Percentiles rank a stretch among this genome's conserved stretches.
Evolutionary conservation across 108 stramenopile genomes (phyloP).

Genomic region (Cyclotella baltica): DNA sequence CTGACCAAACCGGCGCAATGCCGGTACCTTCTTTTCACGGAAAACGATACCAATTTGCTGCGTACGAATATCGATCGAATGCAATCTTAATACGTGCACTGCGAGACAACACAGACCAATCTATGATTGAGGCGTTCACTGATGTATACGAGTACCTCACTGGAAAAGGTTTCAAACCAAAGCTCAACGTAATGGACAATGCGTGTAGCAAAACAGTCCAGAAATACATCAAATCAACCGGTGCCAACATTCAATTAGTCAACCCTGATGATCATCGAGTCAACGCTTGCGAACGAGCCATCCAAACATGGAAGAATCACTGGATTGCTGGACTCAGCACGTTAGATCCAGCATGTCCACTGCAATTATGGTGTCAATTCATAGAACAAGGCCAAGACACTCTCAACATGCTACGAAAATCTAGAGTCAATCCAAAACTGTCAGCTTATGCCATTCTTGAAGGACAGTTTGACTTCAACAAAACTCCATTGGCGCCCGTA

Average conservation of each 20-base stretch:
- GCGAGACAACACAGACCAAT: not conserved
- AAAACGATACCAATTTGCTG: too few relatives aligned
- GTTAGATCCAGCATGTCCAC: conserved; percentile 36
- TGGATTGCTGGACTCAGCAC: too few relatives aligned
- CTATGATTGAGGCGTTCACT: not conserved
- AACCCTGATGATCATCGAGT: too few relatives aligned
- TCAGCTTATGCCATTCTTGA: too few relatives aligned
- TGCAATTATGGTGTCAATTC: conserved; percentile 40
- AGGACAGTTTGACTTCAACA: too few relatives aligned
- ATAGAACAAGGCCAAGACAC: too few relatives aligned
- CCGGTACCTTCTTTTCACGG: not conserved
- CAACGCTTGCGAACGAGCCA: too few relatives aligned
- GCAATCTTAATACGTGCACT: conserved; percentile 5
- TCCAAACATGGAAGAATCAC: conserved; percentile 29
- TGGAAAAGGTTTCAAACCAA: not conserved
- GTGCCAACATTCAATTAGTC: too few relatives aligned
- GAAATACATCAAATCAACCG: conserved; percentile 2
- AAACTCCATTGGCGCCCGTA: too few relatives aligned
- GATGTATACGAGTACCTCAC: too few relatives aligned
- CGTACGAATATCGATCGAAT: not conserved
- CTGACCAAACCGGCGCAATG: not conserved
- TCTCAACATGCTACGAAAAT: too few relatives aligned
- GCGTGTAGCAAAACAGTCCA: not conserved
- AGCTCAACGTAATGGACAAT: not conserved
- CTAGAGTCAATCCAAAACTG: too few relatives aligned